Evolutionary conservation across 2,329 filamentous ascomycete species (phyloP), one percentile per base, ranked within the genome.

Genomic region (Phoma herbarum): DNA sequence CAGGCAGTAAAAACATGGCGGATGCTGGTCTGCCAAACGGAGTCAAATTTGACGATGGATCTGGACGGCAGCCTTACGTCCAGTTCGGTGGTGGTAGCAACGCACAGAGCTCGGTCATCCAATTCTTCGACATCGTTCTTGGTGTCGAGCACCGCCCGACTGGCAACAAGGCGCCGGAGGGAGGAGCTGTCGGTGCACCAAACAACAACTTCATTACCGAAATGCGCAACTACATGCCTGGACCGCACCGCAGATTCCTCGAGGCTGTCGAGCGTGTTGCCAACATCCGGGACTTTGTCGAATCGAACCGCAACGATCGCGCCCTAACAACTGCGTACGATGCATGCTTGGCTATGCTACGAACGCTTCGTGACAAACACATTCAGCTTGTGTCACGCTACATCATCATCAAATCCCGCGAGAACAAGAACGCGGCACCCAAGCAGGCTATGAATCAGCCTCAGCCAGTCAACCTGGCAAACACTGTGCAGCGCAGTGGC

Each of bases 201-300:
- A 83, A 85, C 39, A 88, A 97, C 79, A 96, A 95, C 71, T 99
- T 99, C 80, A 94, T 99, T 73, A 88, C 91, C 72, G 95, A 99
- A 65, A 99, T 99, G 95, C 90, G 94, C 58, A 86, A 86, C 44
- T 99, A 99, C 79, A 99, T 99, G 95, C 95, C 95, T 0, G 94
- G 93, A 0, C 87, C 90, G 0, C 95, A 99, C 73, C 90, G 93
- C 3, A 88, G 91, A 39, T 99, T 99, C 79, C 84, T 99, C 3
- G 85, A 90, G 63, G 90, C 96, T 62, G 88, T 97, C 12, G 84
- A 86, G 48, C 82, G 82, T 16, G 88, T 97, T 4, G 88, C 94
- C 67, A 98, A 98, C 72, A 92, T 99, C 67, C 90, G 92, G 28
- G 84, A 89, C 18, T 98, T 90, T 68, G 93, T 97, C 48, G 86